Base-by-base conservation (phyloP, 345 rosid species). In the Sonneratia alba region DNA sequence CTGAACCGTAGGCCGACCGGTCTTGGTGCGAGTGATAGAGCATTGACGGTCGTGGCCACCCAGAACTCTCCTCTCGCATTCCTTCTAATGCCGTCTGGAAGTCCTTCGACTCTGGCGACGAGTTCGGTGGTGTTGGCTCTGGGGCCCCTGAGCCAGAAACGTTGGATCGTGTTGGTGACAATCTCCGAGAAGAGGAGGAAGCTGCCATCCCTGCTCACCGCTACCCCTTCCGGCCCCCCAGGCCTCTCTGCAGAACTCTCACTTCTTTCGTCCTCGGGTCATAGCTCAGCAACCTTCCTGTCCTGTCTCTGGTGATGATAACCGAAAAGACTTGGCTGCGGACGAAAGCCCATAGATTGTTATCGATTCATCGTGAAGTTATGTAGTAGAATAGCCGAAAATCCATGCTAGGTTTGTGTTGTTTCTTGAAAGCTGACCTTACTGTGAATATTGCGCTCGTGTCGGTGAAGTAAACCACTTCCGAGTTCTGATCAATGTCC, bases 241-340 rank as follows among this genome's bases (percentile, higher is more conserved):
- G 77, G 3, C 53, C 43, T 2, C 62, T 36, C 16, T 43, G 55
- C 49, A 73, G 55, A 18, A 74, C 77, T 61, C 65, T 63, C 66
- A 63, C 37, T 21, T 57, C 66, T 37, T 22, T 45, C n/a, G 76
- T 77, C 16, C 21, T n/a, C 0, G 68, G 43, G 36, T 77, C 71
- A 13, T 77, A 80, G 7, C 24, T 64, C 15, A 77, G 15, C 43
- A 80, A 71, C 59, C 77, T 74, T 34, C 80, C 77, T 0, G 80
- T 71, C 7, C 38, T 15, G 68, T 80, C 76, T 19, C 71, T 53
- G 1, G 51, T 49, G 1, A 1, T 4, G 21, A 40, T n/a, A 3
- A 45, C 18, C 6, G 16, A 2, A 34, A 27, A 5, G 2, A 38
- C 0, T 27, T 71, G 36, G 57, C 69, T 67, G 66, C 68, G 59